Percentiles rank a stretch among this genome's conserved stretches.
phyloP scores from a whole-genome alignment of 345 rosid species.

The Citrus mangshanensis region DNA sequence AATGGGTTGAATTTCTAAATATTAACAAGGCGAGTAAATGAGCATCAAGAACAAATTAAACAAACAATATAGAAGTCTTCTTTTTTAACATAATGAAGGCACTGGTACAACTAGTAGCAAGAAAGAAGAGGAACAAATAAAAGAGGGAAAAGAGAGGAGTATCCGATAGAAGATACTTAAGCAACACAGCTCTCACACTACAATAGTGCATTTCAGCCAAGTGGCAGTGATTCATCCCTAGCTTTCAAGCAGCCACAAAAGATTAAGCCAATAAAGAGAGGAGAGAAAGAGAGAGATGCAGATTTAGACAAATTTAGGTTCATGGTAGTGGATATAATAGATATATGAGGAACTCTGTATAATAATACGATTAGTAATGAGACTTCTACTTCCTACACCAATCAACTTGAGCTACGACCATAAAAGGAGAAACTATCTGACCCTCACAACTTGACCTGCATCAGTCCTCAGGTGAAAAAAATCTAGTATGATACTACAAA shows the following conservation, averaged over 20 bases:
- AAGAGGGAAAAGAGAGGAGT: background rate
- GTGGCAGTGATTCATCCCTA: background rate
- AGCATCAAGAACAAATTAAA: background rate
- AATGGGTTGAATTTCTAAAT: background rate
- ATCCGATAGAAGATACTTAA: background rate
- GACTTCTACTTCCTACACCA: background rate
- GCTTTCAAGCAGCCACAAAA: background rate
- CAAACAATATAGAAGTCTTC: background rate
- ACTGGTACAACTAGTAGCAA: background rate
- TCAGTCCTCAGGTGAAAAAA: background rate
- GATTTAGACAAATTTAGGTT: background rate
- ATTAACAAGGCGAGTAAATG: background rate
- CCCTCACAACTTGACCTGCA: background rate
- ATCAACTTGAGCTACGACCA: background rate
- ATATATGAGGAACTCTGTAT: background rate
- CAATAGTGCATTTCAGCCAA: background rate
- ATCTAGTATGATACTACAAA: background rate
- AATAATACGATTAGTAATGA: background rate
- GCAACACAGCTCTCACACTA: background rate
- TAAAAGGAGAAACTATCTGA: background rate
- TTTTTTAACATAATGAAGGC: background rate
- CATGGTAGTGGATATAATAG: background rate
- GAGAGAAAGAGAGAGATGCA: background rate
- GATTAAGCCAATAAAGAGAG: background rate
- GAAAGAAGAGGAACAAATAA: background rate